A percentile compares a stretch with the other conserved stretches of the same genome.
Evolutionary conservation across 306 rosid genomes (phyloP).

Genomic region (Leucaena leucocephala): DNA sequence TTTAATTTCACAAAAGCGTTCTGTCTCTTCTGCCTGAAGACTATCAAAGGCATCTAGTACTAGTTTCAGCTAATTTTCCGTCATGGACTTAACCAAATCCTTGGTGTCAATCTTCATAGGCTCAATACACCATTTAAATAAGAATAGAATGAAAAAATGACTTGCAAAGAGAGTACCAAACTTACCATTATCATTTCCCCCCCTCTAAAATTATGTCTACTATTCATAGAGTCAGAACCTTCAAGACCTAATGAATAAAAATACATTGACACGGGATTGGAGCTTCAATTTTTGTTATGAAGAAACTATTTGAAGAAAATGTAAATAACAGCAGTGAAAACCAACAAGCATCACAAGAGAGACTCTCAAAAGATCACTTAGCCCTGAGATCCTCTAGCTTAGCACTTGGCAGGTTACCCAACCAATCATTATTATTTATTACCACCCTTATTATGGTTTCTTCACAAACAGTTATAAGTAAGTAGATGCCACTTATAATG

Average conservation of each 20-base stretch:
- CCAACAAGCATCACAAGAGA: background rate
- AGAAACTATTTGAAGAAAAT: slow-evolving; percentile 2
- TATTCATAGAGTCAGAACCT: background rate
- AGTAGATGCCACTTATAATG: slow-evolving; percentile 11
- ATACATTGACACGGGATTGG: background rate
- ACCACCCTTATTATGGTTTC: no score
- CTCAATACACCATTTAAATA: background rate
- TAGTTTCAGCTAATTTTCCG: background rate
- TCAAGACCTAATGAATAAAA: background rate
- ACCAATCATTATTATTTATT: no score
- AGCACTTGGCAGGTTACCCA: no score
- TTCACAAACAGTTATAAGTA: slow-evolving; percentile 12
- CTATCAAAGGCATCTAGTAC: background rate
- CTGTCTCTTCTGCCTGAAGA: background rate
- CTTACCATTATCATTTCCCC: background rate
- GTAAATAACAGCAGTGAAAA: slow-evolving; percentile 11
- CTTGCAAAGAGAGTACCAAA: slow-evolving; percentile 8
- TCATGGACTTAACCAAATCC: background rate
- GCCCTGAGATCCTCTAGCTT: background rate
- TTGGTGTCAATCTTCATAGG: background rate
- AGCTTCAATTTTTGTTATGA: background rate
- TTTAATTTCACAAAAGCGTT: background rate
- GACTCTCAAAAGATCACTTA: background rate
- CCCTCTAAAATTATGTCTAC: background rate
- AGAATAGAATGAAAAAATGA: background rate